Evolutionary conservation across 2,329 filamentous ascomycete genomes (phyloP).

Genomic region (Fusarium verrucosum): DNA sequence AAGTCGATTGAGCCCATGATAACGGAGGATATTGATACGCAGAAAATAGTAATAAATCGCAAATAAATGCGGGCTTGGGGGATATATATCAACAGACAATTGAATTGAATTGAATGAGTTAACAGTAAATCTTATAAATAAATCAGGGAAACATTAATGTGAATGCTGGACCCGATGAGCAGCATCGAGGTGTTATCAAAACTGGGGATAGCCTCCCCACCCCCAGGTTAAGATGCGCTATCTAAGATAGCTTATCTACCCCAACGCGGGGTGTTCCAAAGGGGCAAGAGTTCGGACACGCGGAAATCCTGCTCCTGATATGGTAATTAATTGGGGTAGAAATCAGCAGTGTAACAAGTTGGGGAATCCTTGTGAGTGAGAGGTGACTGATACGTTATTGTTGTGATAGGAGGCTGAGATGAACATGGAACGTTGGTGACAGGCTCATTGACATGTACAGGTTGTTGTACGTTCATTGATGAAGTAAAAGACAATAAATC

Average conservation of each 20-base stretch:
- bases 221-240: not conserved
- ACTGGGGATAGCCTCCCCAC: slow-evolving; percentile 1
- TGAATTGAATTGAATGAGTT: too few species aligned
- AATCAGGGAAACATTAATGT: not conserved
- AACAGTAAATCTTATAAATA: not conserved
- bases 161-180: not conserved
- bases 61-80: not conserved
- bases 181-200: not conserved
- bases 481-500: not conserved
- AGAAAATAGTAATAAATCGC: not conserved
- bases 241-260: slow-evolving; percentile 3
- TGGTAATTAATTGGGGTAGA: not conserved
- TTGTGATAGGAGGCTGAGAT: not conserved
- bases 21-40: not conserved
- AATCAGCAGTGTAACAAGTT: not conserved
- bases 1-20: slow-evolving; percentile 1
- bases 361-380: not conserved
- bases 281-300: not conserved
- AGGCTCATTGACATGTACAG: not conserved
- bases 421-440: not conserved
- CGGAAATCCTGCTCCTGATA: not conserved
- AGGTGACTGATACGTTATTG: not conserved
- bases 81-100: too few species aligned
- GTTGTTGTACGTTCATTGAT: too few species aligned
- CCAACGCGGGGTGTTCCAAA: slow-evolving; percentile 1